These are phyloP conservation scores for Corylus americana DNA, from an alignment of 306 rosid species.

Conservation along the genomic window DNA sequence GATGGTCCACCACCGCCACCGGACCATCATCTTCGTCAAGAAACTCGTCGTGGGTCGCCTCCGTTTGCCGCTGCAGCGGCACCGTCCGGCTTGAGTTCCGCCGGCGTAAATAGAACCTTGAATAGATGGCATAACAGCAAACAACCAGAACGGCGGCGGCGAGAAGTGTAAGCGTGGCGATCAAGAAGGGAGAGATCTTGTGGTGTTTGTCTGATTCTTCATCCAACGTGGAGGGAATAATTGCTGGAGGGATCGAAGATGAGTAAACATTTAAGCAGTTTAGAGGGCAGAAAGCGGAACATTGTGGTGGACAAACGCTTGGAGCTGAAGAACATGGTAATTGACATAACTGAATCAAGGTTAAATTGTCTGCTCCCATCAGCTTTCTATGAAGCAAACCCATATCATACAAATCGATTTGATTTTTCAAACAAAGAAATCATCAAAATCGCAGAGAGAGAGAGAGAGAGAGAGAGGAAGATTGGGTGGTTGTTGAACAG, in stretches of 20 bases:
- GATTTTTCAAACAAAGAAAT: neutral
- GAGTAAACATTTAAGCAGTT: neutral
- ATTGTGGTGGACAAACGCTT: neutral
- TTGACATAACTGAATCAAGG: neutral
- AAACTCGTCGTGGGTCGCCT: slow-evolving; percentile 34
- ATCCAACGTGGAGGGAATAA: neutral
- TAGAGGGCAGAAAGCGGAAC: neutral
- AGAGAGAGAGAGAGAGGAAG: slow-evolving; percentile 22
- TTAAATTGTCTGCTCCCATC: fast-evolving
- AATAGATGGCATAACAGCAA: slow-evolving; percentile 38
- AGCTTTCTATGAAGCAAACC: slow-evolving; percentile 34
- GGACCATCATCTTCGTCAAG: slow-evolving; percentile 61
- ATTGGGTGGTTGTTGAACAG: neutral
- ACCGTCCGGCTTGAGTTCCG: neutral
- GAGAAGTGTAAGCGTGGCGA: slow-evolving; percentile 26
- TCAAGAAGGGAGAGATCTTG: slow-evolving; percentile 11
- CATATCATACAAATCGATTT: slow-evolving; percentile 31
- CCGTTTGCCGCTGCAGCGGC: slow-evolving; percentile 8
- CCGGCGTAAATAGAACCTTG: slow-evolving; percentile 20
- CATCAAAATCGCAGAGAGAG: slow-evolving; percentile 1
- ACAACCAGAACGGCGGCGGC: slow-evolving; percentile 35
- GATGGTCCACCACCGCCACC: slow-evolving; percentile 56
- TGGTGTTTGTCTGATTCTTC: neutral
- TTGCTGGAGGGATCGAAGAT: neutral
- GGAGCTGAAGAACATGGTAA: neutral